Conservation (phyloP, 331 rosid species). For the Quercus tomentella region DNA sequence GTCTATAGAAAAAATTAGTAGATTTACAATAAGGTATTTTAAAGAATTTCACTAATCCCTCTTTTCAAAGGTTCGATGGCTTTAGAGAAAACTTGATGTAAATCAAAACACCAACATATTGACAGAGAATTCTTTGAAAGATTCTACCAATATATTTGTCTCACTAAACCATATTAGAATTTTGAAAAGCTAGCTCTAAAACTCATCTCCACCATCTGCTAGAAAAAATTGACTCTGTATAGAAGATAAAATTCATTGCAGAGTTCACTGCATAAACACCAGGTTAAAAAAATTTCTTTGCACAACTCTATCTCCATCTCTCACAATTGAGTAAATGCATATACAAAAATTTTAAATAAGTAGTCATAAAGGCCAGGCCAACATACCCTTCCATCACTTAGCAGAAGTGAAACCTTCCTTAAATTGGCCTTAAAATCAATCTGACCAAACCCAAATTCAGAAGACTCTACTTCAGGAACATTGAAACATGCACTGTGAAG, state of each 20-base stretch:
- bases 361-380: constrained; percentile 2
- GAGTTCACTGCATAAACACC: not conserved
- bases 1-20: not conserved
- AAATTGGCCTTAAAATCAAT: constrained; percentile 44
- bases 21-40: not conserved
- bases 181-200: not conserved
- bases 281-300: not conserved
- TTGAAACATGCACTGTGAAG: constrained; percentile 45
- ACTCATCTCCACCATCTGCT: not conserved
- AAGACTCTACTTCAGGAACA: constrained; percentile 39
- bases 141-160: not conserved
- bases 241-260: not conserved
- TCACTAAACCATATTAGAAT: not conserved
- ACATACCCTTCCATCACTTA: constrained; percentile 89
- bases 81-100: not conserved
- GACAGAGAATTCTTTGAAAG: not conserved
- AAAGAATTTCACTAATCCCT: not conserved
- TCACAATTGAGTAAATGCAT: not conserved
- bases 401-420: constrained; percentile 70
- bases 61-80: not conserved
- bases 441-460: constrained; percentile 36
- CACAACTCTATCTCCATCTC: not conserved
- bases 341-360: not conserved
- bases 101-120: too few relatives aligned
- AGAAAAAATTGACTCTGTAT: not conserved